These are phyloP conservation scores for Angomonas deanei DNA, from an alignment of 208 protist species.

Conservation along the genomic window DNA sequence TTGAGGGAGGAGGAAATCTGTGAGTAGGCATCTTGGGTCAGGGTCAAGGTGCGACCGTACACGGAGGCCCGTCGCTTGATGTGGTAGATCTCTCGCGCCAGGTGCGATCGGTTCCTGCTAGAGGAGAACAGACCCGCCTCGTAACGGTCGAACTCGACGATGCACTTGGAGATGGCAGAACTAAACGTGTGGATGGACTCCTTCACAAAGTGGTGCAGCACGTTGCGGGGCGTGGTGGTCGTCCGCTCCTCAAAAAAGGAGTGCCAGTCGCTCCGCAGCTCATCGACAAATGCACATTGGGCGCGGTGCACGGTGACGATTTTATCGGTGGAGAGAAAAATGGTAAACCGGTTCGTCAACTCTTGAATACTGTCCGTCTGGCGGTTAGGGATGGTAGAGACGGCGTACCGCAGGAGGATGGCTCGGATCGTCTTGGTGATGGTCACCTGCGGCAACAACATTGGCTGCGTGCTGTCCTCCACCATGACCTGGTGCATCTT, in stretches of 20 bases:
- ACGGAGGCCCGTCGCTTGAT: constrained; percentile 77
- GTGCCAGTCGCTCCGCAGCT: constrained; percentile 51
- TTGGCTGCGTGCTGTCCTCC: constrained; percentile 44
- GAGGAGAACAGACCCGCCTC: constrained; percentile 63
- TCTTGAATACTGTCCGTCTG: constrained; percentile 64
- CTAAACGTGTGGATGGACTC: constrained; percentile 59
- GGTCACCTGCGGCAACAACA: constrained; percentile 72
- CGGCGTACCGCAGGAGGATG: constrained; percentile 67
- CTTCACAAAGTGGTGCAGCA: constrained; percentile 66
- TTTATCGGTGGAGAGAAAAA: constrained; percentile 28
- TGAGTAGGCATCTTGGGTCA: constrained; percentile 64
- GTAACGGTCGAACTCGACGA: constrained; percentile 73
- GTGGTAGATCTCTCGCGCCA: constrained; percentile 75
- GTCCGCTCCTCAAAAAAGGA: background rate
- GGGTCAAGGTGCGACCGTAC: constrained; percentile 54
- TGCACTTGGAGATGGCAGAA: constrained; percentile 42
- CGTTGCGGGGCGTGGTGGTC: constrained; percentile 12
- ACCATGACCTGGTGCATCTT: constrained; percentile 50
- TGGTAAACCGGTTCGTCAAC: constrained; percentile 69
- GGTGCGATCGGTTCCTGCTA: constrained; percentile 27
- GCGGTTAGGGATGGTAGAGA: constrained; percentile 25
- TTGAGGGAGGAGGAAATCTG: constrained; percentile 42
- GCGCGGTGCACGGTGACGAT: constrained; percentile 73
- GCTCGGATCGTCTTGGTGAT: constrained; percentile 39
- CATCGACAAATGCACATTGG: constrained; percentile 60